phyloP scores from a whole-genome alignment of 306 rosid genomes.

The Quercus wislizeni region DNA sequence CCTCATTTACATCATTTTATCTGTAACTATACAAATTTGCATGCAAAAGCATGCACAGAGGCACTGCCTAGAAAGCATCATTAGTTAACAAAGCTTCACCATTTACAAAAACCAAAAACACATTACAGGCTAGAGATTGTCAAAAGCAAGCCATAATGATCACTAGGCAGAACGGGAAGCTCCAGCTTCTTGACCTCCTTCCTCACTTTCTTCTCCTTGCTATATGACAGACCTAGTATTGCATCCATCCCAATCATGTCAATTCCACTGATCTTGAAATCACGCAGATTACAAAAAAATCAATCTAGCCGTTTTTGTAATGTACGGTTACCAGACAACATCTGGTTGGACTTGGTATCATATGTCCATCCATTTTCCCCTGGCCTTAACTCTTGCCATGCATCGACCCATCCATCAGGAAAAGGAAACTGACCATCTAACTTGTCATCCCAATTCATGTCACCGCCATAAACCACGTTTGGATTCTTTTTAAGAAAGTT shows the following conservation, averaged over 20 bases:
- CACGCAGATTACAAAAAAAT: conserved; percentile 56
- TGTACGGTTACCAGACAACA: conserved; percentile 69
- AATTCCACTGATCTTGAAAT: conserved; percentile 55
- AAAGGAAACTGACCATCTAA: conserved; percentile 74
- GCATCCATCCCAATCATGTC: conserved; percentile 82
- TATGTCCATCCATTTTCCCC: conserved; percentile 84
- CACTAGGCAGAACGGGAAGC: conserved; percentile 92
- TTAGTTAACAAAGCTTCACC: conserved; percentile 1
- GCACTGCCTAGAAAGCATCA: conserved; percentile 1
- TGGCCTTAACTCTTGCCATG: conserved; percentile 65
- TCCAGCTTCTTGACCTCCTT: conserved; percentile 60
- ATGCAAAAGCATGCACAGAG: conserved; percentile 31
- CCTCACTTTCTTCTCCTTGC: conserved; percentile 75
- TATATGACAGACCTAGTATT: conserved; percentile 51
- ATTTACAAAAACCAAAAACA: background rate
- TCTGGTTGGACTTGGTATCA: conserved; percentile 87
- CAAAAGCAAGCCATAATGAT: conserved; percentile 85
- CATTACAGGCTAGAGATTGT: conserved; percentile 45
- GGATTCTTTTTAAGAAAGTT: conserved; percentile 52
- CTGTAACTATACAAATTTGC: conserved; percentile 39
- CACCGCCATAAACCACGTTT: conserved; percentile 83
- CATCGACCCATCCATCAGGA: conserved; percentile 72
- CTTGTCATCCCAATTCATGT: conserved; percentile 97
- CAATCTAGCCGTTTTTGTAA: conserved; percentile 80
- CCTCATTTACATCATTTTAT: conserved; percentile 13